phyloP scores from a whole-genome alignment of 225 moss, liverwort and hornwort genomes.

The Bryum argenteum region DNA sequence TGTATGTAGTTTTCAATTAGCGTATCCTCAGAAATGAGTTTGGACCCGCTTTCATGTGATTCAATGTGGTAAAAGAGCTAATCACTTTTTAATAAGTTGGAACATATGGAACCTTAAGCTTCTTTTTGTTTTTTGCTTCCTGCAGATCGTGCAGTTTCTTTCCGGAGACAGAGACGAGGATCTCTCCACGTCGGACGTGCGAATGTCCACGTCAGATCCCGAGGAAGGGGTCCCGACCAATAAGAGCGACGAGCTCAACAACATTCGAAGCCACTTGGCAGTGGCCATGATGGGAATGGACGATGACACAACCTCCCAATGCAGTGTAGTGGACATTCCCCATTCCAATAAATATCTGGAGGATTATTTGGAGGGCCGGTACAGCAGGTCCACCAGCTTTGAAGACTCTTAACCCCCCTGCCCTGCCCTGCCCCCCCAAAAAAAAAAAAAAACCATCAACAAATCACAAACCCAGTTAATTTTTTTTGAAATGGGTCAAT shows the following conservation, averaged over 20 bases:
- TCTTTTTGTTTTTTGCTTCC: too few relatives aligned
- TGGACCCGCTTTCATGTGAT: background rate
- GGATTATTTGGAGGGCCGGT: constrained; percentile 64
- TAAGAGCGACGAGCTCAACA: constrained; percentile 5
- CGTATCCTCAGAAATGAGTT: too few relatives aligned
- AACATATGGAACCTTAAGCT: background rate
- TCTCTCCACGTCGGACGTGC: constrained; percentile 24
- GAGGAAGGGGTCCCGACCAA: constrained; percentile 36
- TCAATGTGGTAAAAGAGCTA: background rate
- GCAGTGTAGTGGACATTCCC: constrained; percentile 52
- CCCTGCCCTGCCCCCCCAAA: too few relatives aligned
- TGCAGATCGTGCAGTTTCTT: constrained; percentile 49
- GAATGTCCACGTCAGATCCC: constrained; percentile 13
- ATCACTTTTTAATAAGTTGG: background rate
- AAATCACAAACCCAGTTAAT: too few relatives aligned
- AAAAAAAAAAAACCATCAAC: too few relatives aligned
- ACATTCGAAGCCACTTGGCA: constrained; percentile 52
- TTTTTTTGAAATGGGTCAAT: too few relatives aligned
- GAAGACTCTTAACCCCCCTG: constrained; percentile 25
- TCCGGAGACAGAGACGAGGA: constrained; percentile 35
- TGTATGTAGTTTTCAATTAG: background rate
- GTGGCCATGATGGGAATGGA: constrained; percentile 70
- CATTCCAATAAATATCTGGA: constrained; percentile 52
- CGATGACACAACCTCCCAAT: constrained; percentile 49
- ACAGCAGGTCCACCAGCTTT: constrained; percentile 57